phyloP scores from a whole-genome alignment of 768 basidiomycete species.

The Russula sp. region DNA sequence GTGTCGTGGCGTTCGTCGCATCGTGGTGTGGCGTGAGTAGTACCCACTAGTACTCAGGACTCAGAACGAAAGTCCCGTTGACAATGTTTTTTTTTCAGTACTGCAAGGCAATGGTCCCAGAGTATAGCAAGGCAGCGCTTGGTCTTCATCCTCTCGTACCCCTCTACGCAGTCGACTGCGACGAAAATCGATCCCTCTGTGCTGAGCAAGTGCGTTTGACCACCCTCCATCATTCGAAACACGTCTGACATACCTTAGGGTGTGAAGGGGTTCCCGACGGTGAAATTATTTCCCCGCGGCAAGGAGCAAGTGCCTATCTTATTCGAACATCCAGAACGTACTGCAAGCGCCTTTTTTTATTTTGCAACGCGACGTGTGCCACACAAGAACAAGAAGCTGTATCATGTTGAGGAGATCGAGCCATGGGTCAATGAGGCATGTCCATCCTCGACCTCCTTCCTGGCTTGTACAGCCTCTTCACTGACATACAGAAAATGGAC shows the following conservation, averaged over 20 bases:
- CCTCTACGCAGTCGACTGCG: slow-evolving; percentile 91
- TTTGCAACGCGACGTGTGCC: slow-evolving; percentile 74
- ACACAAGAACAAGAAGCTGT: slow-evolving; percentile 57
- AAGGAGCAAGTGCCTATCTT: slow-evolving; percentile 50
- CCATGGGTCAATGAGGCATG: slow-evolving; percentile 67
- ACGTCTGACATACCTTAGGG: slow-evolving; percentile 35
- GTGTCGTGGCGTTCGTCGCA: slow-evolving; percentile 87
- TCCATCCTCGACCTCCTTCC: slow-evolving; percentile 3
- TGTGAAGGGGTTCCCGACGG: slow-evolving; percentile 88
- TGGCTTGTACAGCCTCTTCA: background rate
- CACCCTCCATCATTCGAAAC: background rate
- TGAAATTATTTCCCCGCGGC: slow-evolving; percentile 88
- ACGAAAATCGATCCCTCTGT: slow-evolving; percentile 81
- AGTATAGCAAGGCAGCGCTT: slow-evolving; percentile 76
- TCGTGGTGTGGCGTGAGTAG: slow-evolving; percentile 83
- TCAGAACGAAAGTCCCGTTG: background rate
- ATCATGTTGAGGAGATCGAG: slow-evolving; percentile 48
- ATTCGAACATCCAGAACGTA: slow-evolving; percentile 66
- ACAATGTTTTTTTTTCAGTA: slow-evolving; percentile 42
- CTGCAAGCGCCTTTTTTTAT: slow-evolving; percentile 64
- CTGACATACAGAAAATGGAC: slow-evolving; percentile 32
- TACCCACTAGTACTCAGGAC: background rate
- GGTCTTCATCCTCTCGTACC: slow-evolving; percentile 79
- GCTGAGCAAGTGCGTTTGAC: slow-evolving; percentile 53
- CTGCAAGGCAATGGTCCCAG: slow-evolving; percentile 80